Percentiles rank a stretch among this genome's conserved stretches.
phyloP scores from a whole-genome alignment of 2,329 filamentous ascomycete species.

The Venturia nashicola region DNA sequence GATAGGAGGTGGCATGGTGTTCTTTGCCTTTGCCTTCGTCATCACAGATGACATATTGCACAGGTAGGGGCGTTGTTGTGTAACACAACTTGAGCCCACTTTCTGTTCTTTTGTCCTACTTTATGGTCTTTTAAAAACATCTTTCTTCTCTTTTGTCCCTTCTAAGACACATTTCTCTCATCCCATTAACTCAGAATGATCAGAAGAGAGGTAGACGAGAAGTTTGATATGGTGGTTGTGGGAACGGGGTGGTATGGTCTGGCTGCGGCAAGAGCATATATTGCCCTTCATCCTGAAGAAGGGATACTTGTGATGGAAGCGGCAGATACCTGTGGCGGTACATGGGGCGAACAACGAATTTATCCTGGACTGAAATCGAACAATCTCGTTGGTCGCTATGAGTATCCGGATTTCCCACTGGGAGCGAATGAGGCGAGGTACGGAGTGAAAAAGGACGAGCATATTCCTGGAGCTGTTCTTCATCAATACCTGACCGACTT shows the following conservation, averaged over 20 bases:
- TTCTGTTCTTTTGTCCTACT: not conserved
- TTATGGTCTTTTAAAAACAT: not conserved
- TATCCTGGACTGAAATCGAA: slow-evolving; percentile 33
- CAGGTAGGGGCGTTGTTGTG: not conserved
- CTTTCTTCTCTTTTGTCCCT: not conserved
- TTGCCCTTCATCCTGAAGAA: slow-evolving; percentile 29
- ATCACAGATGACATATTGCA: not conserved
- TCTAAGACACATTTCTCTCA: not conserved
- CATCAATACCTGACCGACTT: slow-evolving; percentile 46
- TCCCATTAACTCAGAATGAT: not conserved
- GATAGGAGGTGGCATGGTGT: not conserved
- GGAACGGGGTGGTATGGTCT: slow-evolving; percentile 32
- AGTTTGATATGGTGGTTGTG: not conserved
- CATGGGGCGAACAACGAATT: slow-evolving; percentile 29
- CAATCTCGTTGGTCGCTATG: slow-evolving; percentile 28
- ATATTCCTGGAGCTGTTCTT: slow-evolving; percentile 46
- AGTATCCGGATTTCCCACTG: slow-evolving; percentile 28
- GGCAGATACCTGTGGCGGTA: slow-evolving; percentile 27
- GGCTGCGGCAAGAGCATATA: slow-evolving; percentile 35
- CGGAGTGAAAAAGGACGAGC: slow-evolving; percentile 37
- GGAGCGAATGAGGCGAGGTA: slow-evolving; percentile 20
- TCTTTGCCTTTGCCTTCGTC: not conserved
- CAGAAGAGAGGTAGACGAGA: not conserved
- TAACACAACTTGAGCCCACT: not conserved
- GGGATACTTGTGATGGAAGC: slow-evolving; percentile 33